A percentile compares a stretch with the other conserved stretches of the same genome.
Evolutionary conservation across 2,329 filamentous ascomycete species (phyloP).

Genomic region (Penicillium aurantiogriseum): DNA sequence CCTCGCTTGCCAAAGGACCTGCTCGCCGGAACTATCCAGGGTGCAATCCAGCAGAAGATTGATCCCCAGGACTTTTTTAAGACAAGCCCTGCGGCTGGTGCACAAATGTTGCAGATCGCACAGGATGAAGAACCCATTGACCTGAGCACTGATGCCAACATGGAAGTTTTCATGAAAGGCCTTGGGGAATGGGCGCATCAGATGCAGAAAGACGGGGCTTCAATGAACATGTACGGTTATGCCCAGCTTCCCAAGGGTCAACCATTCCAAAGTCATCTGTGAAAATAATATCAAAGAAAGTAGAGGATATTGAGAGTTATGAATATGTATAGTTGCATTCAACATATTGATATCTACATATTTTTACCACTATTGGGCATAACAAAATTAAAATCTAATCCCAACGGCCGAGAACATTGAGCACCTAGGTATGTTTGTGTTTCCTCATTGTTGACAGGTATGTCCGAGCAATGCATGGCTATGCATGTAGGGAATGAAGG

Average conservation of each 20-base stretch:
- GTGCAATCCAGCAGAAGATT: conserved; percentile 63
- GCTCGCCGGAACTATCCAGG: conserved; percentile 35
- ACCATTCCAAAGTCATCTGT: not conserved
- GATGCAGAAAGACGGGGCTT: not conserved
- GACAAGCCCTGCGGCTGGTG: conserved; percentile 46
- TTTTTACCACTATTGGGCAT: not conserved
- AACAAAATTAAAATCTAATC: too few species aligned
- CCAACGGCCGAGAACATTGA: accelerated
- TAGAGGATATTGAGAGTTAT: not conserved
- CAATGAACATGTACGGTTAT: conserved; percentile 1
- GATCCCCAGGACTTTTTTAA: conserved; percentile 80
- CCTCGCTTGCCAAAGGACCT: conserved; percentile 32
- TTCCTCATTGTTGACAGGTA: not conserved
- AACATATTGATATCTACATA: too few species aligned
- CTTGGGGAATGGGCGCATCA: not conserved
- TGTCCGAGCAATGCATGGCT: not conserved
- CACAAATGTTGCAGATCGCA: conserved; percentile 26
- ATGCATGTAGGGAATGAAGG: not conserved
- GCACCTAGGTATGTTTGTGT: not conserved
- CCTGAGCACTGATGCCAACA: conserved; percentile 6
- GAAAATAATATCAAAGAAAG: not conserved
- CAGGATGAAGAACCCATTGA: conserved; percentile 27
- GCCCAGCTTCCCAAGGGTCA: not conserved
- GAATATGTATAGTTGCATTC: not conserved
- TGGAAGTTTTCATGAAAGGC: not conserved